Evolutionary conservation across 805 yeast genomes (phyloP), one percentile per base, ranked within the genome.

Genomic region (Suhomyces sp.): DNA sequence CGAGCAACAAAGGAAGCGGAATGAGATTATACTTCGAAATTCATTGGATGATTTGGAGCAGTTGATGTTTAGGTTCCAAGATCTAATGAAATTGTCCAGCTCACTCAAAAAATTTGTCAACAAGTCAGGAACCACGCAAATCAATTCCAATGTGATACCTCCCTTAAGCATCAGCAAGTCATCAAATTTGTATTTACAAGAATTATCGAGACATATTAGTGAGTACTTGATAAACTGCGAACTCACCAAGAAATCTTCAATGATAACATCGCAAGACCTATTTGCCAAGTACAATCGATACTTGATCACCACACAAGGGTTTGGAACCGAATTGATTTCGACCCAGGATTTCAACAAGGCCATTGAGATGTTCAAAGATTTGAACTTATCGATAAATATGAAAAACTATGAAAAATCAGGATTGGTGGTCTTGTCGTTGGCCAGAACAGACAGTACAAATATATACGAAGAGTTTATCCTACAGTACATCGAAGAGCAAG

Each of bases 21-120:
- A 85, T 59, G 86, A 86, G 47, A 64, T 76, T 15, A 76, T 91
- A 0, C 70, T 92, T 52, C 80, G 81, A 35, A 79, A 79, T 44
- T 90, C 97, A 0, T 69, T 92, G 40, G 86, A 84, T 44, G 97
- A 90, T 66, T 70, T 92, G 46, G 86, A 87, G 55, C 85, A 85
- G 44, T 72, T 91, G 49, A 86, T 89, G 85, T 77, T 82, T n/a
- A 81, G 88, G 59, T 96, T 92, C 2, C 82, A 82, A 57, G 92
- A 90, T 54, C 78, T 92, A 48, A 80, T 86, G 22, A 70, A 74
- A 36, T 67, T 91, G 27, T 86, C 82, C 13, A 64, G 66, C n/a
- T 67, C 77, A n/a, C 77, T 79, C 52, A 72, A 48, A 27, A 52
- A 52, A 17, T 47, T 55, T 12, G 44, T 53, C 12, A 52, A 41